phyloP scores from a whole-genome alignment of 257 asterid species.

The Prunella vulgaris region DNA sequence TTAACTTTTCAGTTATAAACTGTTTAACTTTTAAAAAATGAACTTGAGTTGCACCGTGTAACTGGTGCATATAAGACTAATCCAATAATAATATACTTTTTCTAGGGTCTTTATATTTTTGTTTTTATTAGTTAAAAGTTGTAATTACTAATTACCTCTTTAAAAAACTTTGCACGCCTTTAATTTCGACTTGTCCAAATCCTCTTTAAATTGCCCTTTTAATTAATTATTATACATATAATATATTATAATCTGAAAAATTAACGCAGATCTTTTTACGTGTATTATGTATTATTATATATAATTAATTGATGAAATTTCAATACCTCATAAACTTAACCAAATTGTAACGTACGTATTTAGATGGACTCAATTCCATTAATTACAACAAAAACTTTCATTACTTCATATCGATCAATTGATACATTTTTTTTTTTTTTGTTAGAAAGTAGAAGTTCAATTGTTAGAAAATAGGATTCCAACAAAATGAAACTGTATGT shows the following conservation, averaged over 20 bases:
- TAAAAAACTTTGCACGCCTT: too few species aligned
- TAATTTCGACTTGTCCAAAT: not conserved
- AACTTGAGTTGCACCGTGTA: too few species aligned
- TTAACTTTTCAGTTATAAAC: too few species aligned
- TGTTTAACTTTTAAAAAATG: too few species aligned
- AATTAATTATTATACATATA: not conserved
- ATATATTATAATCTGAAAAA: not conserved
- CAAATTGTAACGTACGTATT: not conserved
- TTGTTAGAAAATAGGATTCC: not conserved
- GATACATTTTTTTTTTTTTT: not conserved
- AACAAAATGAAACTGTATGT: not conserved
- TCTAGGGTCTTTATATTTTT: too few species aligned
- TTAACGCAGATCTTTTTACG: not conserved
- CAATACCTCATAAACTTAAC: not conserved
- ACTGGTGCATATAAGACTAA: too few species aligned
- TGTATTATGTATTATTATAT: too few species aligned
- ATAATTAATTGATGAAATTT: not conserved
- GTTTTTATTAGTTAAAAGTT: too few species aligned
- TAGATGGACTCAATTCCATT: not conserved
- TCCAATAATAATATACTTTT: too few species aligned
- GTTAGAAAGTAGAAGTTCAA: too few species aligned
- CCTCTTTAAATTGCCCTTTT: not conserved
- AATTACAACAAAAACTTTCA: not conserved
- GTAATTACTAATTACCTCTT: not conserved
- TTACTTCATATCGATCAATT: not conserved